Evolutionary conservation across 129 eudicot species (phyloP).

Genomic region (Dittrichia graveolens): DNA sequence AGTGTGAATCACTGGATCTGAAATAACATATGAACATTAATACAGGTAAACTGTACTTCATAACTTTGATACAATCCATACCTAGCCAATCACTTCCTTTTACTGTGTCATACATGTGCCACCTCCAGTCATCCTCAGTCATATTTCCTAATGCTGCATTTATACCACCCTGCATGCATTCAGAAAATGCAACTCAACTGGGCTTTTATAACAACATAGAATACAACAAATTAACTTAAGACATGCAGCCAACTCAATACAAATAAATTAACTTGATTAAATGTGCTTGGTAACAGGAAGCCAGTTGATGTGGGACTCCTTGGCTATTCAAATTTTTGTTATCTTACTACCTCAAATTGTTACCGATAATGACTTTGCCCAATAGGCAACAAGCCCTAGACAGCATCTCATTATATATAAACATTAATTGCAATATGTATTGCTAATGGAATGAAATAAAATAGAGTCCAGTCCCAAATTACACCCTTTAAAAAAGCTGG

Average conservation of each 20-base stretch:
- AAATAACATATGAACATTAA: conserved; percentile 13
- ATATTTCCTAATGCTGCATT: conserved; percentile 97
- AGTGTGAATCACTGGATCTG: not conserved
- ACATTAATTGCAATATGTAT: conserved; percentile 1
- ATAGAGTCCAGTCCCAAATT: not conserved
- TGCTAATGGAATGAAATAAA: not conserved
- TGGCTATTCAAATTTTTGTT: not conserved
- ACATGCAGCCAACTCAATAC: conserved; percentile 4
- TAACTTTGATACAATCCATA: conserved; percentile 18
- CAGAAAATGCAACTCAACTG: conserved; percentile 5
- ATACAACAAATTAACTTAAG: conserved; percentile 3
- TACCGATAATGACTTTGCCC: not conserved
- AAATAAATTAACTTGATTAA: conserved; percentile 1
- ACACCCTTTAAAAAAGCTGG: not conserved
- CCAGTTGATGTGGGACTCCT: no score
- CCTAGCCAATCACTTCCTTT: conserved; percentile 99
- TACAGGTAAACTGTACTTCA: not conserved
- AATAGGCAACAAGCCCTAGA: not conserved
- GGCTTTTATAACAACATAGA: conserved; percentile 6
- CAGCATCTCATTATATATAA: conserved; percentile 7
- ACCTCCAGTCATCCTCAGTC: conserved; percentile 98
- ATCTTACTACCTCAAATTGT: conserved; percentile 13
- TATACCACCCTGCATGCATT: conserved; percentile 77
- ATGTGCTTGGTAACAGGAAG: no score
- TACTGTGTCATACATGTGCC: conserved; percentile 99